Base-by-base conservation (phyloP, 2,329 filamentous ascomycete species). In the Zymoseptoria tritici region DNA sequence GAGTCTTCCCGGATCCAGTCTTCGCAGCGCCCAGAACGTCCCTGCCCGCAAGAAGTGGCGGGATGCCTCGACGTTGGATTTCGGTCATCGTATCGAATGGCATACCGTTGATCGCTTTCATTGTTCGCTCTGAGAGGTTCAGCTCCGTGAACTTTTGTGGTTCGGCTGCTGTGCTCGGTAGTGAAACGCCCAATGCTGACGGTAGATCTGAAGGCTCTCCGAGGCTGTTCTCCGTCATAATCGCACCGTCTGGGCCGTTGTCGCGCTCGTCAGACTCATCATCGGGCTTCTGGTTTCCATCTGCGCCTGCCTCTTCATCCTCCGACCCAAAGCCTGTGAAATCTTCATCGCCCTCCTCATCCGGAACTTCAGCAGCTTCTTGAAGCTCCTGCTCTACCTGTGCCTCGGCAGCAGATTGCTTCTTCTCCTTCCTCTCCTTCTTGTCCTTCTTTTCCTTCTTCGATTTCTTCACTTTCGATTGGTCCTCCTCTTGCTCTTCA, bases 11-110 rank as follows among this genome's bases (percentile, higher is more conserved):
- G 21, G 90, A 95, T 51, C 92, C 92, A 2, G 92, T 97, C 81
- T 97, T 97, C 55, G 94, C 94, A 31, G 93, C 93, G 69, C 94
- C 94, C 52, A 99, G 83, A 21, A 97, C 90, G 77, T 97, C 93
- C 72, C 89, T 87, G 64, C 94, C 94, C 50, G 92, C 91, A 61
- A 97, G 80, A 53, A 95, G 80, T 20, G 92, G 91, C 4, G 93
- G 92, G 58, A 97, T 96, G 11, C 88, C 88, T 72, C 89, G 83
- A 68, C 85, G 84, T 76, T 97, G 94, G 67, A 97, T 97, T 74
- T 94, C 90, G 0, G 94, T 97, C 92, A 99, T 97, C 54, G 83
- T 92, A 71, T 89, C 87, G 73, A 97, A 97, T 13, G 89, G 89
- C 93, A 99, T 97, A 64, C 89, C 90, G 60, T 86, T 78, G 68